A percentile compares a stretch with the other conserved stretches of the same genome.
These are phyloP conservation scores for Pythium folliculosum DNA, from an alignment of 352 stramenopile species.

Conservation along the genomic window DNA sequence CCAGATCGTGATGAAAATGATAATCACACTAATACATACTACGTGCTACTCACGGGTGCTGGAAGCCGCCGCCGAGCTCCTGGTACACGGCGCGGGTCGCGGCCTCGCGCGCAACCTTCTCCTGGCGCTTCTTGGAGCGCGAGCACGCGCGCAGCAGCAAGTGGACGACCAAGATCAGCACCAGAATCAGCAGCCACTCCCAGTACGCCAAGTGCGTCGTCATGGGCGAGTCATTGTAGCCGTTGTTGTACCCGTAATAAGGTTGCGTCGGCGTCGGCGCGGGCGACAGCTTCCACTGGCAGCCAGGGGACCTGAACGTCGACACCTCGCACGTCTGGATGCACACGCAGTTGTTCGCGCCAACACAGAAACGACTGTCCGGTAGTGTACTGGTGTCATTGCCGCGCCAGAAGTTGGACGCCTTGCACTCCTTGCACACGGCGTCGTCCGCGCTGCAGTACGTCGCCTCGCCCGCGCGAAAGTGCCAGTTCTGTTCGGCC, in stretches of 20 bases:
- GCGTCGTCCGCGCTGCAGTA: slow-evolving; percentile 24
- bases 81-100: slow-evolving; percentile 9
- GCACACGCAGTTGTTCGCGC: slow-evolving; percentile 19
- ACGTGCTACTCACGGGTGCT: too few relatives aligned
- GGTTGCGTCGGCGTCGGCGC: not conserved
- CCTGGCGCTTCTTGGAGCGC: not conserved
- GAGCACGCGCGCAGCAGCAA: slow-evolving; percentile 1
- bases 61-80: not conserved
- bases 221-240: not conserved
- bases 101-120: slow-evolving; percentile 2
- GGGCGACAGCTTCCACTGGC: slow-evolving; percentile 26
- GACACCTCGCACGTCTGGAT: slow-evolving; percentile 27
- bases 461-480: slow-evolving; percentile 25
- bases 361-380: slow-evolving; percentile 26
- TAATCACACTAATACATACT: not conserved
- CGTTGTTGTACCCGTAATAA: not conserved
- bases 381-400: not conserved
- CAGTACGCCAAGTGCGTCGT: slow-evolving; percentile 4
- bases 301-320: slow-evolving; percentile 15
- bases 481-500: slow-evolving; percentile 30
- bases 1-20: not conserved
- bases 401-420: slow-evolving; percentile 21
- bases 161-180: slow-evolving; percentile 1
- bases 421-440: slow-evolving; percentile 26
- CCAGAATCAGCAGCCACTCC: slow-evolving; percentile 18